phyloP scores from a whole-genome alignment of 1,284 basidiomycete genomes.

The Cryptococcus sp. region DNA sequence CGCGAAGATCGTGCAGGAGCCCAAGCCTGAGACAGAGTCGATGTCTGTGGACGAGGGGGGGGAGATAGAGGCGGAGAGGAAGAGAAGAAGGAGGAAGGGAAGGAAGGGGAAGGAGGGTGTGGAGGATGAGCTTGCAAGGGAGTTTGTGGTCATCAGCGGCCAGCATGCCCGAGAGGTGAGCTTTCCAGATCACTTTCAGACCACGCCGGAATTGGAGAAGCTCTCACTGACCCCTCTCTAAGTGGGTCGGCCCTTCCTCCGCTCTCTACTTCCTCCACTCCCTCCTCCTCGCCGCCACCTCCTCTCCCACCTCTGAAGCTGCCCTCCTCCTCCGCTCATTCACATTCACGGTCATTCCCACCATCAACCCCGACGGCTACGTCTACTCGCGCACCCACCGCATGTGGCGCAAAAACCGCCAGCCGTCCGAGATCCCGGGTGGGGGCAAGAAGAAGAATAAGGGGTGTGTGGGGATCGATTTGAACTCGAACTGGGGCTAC shows the following conservation, averaged over 20 bases:
- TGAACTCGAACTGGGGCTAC: constrained; percentile 70
- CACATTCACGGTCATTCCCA: constrained; percentile 72
- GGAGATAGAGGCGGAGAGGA: constrained; percentile 7
- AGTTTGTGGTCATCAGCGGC: constrained; percentile 69
- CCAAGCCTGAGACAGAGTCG: constrained; percentile 1
- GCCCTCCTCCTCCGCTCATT: constrained; percentile 59
- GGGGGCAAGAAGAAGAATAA: constrained; percentile 24
- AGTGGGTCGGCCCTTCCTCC: constrained; percentile 78
- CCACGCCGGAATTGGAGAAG: not conserved
- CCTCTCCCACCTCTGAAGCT: constrained; percentile 31
- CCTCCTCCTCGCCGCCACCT: constrained; percentile 57
- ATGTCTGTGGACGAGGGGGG: constrained; percentile 1
- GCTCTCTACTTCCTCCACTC: constrained; percentile 70
- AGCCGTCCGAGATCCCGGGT: constrained; percentile 49
- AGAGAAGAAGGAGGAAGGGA: constrained; percentile 9
- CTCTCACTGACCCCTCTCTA: not conserved
- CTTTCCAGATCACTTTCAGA: not conserved
- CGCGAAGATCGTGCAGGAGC: constrained; percentile 20
- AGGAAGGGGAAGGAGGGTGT: constrained; percentile 9
- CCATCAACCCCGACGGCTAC: constrained; percentile 82
- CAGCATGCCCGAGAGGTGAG: constrained; percentile 75
- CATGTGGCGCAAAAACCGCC: constrained; percentile 81
- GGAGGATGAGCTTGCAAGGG: constrained; percentile 23
- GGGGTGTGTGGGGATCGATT: constrained; percentile 63
- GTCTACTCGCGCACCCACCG: constrained; percentile 62